These are phyloP conservation scores for Carex cristatella DNA, from an alignment of 176 grass and related monocot genomes.

Conservation along the genomic window DNA sequence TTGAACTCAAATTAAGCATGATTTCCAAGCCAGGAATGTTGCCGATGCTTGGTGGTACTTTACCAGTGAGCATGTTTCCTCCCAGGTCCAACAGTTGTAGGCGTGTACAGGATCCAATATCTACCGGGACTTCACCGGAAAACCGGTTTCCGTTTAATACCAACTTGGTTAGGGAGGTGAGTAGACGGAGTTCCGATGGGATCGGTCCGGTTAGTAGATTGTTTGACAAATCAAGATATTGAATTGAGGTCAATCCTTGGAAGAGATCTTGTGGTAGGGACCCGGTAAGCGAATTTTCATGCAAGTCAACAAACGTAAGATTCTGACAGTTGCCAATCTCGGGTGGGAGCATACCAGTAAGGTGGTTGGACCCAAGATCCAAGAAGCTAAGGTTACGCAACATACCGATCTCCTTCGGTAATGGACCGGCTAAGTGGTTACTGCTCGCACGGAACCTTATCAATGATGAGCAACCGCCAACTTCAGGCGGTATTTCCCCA, in stretches of 20 bases:
- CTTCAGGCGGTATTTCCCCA: slow-evolving; percentile 63
- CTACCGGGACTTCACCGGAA: slow-evolving; percentile 40
- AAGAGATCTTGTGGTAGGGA: slow-evolving; percentile 62
- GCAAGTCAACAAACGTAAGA: slow-evolving; percentile 59
- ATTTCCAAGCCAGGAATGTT: slow-evolving; percentile 63
- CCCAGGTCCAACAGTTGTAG: slow-evolving; percentile 79
- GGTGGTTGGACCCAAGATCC: slow-evolving; percentile 88
- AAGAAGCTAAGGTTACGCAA: slow-evolving; percentile 77
- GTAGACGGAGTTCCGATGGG: slow-evolving; percentile 43
- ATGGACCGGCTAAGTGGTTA: slow-evolving; percentile 58
- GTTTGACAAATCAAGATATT: slow-evolving; percentile 79
- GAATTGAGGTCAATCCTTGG: slow-evolving; percentile 38
- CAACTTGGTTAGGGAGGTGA: slow-evolving; percentile 71
- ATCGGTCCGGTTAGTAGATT: slow-evolving; percentile 48
- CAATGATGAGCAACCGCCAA: slow-evolving; percentile 57
- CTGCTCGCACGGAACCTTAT: slow-evolving; percentile 66
- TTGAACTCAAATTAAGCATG: slow-evolving; percentile 68
- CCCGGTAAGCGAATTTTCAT: slow-evolving; percentile 64
- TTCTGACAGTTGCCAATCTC: slow-evolving; percentile 43
- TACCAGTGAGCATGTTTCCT: slow-evolving; percentile 53
- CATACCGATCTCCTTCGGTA: slow-evolving; percentile 49
- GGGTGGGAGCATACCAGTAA: slow-evolving; percentile 54
- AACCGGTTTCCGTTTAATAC: slow-evolving; percentile 50
- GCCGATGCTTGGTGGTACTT: slow-evolving; percentile 54
- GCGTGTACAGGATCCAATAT: slow-evolving; percentile 58